phyloP scores from a whole-genome alignment of 331 rosid species.

The Acacia concinna region DNA sequence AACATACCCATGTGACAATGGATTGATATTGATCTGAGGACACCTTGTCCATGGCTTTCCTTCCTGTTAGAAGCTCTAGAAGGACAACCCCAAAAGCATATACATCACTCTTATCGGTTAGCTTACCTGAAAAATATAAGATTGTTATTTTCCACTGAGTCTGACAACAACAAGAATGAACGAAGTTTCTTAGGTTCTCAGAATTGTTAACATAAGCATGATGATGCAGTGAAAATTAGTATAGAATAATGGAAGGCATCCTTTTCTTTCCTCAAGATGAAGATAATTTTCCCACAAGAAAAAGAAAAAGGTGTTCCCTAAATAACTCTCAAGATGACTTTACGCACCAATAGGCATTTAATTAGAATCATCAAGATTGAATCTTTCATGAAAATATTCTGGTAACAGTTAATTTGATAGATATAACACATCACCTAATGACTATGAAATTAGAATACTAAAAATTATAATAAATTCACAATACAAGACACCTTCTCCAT shows the following conservation, averaged over 20 bases:
- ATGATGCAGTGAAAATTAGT: not conserved
- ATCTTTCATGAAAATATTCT: not conserved
- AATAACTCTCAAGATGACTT: not conserved
- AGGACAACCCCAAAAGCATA: constrained; percentile 92
- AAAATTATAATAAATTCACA: not conserved
- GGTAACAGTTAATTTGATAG: not conserved
- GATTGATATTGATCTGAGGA: constrained; percentile 61
- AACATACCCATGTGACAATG: constrained; percentile 79
- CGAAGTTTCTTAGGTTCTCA: not conserved
- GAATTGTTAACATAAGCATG: not conserved
- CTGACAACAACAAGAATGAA: not conserved
- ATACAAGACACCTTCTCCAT: not conserved
- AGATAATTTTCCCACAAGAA: not conserved
- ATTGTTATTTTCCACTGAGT: not conserved
- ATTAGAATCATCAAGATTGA: constrained; percentile 3
- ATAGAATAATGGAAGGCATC: not conserved
- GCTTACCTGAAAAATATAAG: constrained; percentile 57
- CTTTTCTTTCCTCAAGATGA: not conserved
- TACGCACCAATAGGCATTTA: not conserved
- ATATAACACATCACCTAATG: not conserved
- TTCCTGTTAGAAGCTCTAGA: constrained; percentile 79
- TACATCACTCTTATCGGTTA: constrained; percentile 91
- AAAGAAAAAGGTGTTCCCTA: not conserved
- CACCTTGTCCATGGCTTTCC: constrained; percentile 63
- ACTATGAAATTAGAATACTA: not conserved